Evolutionary conservation across 192 early-diverging fungal genomes (phyloP), one percentile per base, ranked within the genome.

Genomic region (Dimargaris cristalligena): DNA sequence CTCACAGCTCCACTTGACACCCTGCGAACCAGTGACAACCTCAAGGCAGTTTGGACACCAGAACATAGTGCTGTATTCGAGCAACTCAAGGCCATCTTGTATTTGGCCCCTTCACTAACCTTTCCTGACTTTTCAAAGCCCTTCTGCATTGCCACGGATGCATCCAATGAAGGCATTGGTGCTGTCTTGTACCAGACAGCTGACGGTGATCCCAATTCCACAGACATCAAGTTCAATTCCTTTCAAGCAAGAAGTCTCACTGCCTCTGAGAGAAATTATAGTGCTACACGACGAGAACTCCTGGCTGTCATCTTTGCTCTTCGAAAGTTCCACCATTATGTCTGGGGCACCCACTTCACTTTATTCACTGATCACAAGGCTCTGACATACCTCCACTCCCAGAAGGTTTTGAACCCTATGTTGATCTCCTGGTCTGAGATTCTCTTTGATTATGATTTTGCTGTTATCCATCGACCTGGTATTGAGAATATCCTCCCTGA

Each of bases 341-440:
- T 74, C 3, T 70, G 59, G 52, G 68, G 68, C 58, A 59, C 47
- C 23, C 44, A n/a, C 1, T 70, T 70, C 33, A 67, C 66, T 0
- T 28, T 74, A 23, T 71, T 38, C 30, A 68, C 68, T 0, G 72
- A 74, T 46, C 66, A 71, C 59, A 54, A 58, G 3, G 61, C 66
- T 3, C 59, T 74, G 2, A 63, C 60, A 11, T 70, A 60, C 34
- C 34, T 74, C 1, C 61, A 67, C 28, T 41, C 54, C 11, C 71
- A 69, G 46, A 29, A 38, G 4, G 38, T 44, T 3, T 30, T 65
- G 11, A n/a, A 44, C 20, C 44, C 44, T 44, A 44, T 44, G 44
- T 20, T 44, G 11, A 20, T 44, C 20, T 11, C 13, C 11, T 44
- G 44, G 44, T 44, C 11, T 44, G 44, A 44, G 20, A 20, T 44